Evolutionary conservation across 495 filamentous ascomycete genomes (phyloP).

Genomic region (Penicillium salamii): DNA sequence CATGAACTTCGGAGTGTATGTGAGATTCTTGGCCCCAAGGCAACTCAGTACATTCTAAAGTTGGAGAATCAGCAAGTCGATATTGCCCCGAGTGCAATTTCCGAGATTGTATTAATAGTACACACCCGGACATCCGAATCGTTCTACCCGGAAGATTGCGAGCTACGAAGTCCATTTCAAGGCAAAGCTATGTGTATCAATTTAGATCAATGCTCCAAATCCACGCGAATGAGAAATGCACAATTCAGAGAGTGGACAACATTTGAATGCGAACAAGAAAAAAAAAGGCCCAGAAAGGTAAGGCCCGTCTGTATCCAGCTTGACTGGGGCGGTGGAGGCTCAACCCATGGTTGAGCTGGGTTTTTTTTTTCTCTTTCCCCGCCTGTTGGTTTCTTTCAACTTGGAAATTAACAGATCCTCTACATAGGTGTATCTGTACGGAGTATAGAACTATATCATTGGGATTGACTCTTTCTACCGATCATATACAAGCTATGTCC

Average conservation of each 20-base stretch:
- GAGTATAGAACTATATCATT: too few species aligned
- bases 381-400: constrained; percentile 4
- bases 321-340: constrained; percentile 23
- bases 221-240: constrained; percentile 18
- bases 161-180: neutral
- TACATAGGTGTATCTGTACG: too few species aligned
- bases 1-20: constrained; percentile 15
- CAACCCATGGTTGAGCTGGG: constrained; percentile 24
- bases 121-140: too few species aligned
- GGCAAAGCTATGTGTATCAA: constrained; percentile 2
- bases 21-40: neutral
- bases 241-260: too few species aligned
- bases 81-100: too few species aligned
- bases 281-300: constrained; percentile 19
- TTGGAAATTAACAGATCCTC: too few species aligned
- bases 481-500: too few species aligned
- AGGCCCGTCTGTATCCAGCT: constrained; percentile 4
- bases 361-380: constrained; percentile 21
- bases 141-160: neutral
- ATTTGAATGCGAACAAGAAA: too few species aligned
- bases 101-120: too few species aligned
- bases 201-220: constrained; percentile 2
- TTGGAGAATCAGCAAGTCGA: neutral
- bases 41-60: neutral
- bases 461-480: too few species aligned